Conservation (phyloP, 805 yeast species). For the Starmera amethionina region DNA sequence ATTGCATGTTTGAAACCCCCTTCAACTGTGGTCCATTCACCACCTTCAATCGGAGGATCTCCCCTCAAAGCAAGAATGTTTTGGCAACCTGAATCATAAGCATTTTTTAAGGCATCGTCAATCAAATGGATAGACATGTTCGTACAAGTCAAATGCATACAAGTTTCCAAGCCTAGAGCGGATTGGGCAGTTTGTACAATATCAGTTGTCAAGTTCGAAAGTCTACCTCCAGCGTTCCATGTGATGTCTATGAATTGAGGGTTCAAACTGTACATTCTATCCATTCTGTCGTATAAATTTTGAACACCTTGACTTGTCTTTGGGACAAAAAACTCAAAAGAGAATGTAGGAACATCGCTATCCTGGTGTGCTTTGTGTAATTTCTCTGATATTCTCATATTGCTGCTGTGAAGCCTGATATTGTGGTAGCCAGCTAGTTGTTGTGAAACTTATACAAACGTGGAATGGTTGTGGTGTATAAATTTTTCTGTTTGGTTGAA, state of each 20-base stretch:
- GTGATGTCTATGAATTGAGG: conserved; percentile 94
- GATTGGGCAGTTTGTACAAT: conserved; percentile 87
- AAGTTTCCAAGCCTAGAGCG: conserved; percentile 86
- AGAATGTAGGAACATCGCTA: conserved; percentile 55
- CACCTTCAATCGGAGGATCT: conserved; percentile 78
- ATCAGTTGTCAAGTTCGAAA: conserved; percentile 77
- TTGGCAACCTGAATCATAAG: conserved; percentile 88
- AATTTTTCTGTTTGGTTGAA: too few relatives aligned
- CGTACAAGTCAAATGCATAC: conserved; percentile 97
- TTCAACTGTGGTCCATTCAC: conserved; percentile 30
- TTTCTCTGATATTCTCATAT: conserved; percentile 31
- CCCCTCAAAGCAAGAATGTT: conserved; percentile 93
- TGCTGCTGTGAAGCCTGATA: background rate
- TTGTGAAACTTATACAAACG: background rate
- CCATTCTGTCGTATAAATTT: conserved; percentile 93
- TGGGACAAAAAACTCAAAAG: conserved; percentile 96
- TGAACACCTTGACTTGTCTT: conserved; percentile 96
- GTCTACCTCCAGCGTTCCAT: conserved; percentile 97
- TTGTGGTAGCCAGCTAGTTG: background rate
- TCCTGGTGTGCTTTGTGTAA: conserved; percentile 21
- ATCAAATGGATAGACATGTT: conserved; percentile 79
- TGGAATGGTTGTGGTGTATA: background rate
- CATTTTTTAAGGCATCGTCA: conserved; percentile 77
- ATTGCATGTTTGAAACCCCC: conserved; percentile 86
- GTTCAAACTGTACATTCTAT: conserved; percentile 85